These are phyloP conservation scores for Pseudoneurospora amorphoporcata DNA, from an alignment of 495 filamentous ascomycete species.

Conservation along the genomic window DNA sequence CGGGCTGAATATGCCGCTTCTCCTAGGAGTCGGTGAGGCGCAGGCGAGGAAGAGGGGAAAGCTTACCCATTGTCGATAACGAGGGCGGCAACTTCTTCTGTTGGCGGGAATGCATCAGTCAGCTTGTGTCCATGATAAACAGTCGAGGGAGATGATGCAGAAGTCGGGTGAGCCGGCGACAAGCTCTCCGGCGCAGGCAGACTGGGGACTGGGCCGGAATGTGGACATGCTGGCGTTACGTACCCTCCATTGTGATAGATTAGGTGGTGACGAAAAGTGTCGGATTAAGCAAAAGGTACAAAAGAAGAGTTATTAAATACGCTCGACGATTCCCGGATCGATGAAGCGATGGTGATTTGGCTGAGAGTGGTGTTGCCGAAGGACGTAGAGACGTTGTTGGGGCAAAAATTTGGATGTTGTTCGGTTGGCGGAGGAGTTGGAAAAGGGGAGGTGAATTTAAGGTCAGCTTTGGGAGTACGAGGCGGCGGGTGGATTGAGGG, in stretches of 20 bases:
- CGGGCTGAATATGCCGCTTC: slow-evolving; percentile 16
- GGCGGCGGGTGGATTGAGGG: slow-evolving; percentile 22
- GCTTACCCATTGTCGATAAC: slow-evolving; percentile 99
- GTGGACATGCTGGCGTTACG: slow-evolving; percentile 9
- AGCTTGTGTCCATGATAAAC: slow-evolving; percentile 30
- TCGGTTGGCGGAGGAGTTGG: slow-evolving; percentile 27
- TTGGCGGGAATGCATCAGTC: slow-evolving; percentile 35
- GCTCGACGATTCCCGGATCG: slow-evolving; percentile 37
- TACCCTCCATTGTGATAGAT: slow-evolving; percentile 46
- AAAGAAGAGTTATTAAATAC: slow-evolving; percentile 25
- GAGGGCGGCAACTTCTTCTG: slow-evolving; percentile 99
- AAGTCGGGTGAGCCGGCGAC: background rate
- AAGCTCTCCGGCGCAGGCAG: background rate
- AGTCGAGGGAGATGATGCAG: background rate
- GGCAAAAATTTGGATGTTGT: slow-evolving; percentile 25
- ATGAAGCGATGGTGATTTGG: slow-evolving; percentile 28
- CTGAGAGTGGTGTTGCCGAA: slow-evolving; percentile 6
- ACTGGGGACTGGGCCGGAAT: slow-evolving; percentile 7
- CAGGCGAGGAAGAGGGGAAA: slow-evolving; percentile 12
- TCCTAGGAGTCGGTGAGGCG: slow-evolving; percentile 23
- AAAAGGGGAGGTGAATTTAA: slow-evolving; percentile 43
- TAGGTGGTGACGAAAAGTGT: slow-evolving; percentile 29
- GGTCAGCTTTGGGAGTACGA: slow-evolving; percentile 26
- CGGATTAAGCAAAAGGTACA: slow-evolving; percentile 20
- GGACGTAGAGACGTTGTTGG: slow-evolving; percentile 21